Base-by-base conservation (phyloP, 2,329 filamentous ascomycete species). In the Cladosporium sp. region DNA sequence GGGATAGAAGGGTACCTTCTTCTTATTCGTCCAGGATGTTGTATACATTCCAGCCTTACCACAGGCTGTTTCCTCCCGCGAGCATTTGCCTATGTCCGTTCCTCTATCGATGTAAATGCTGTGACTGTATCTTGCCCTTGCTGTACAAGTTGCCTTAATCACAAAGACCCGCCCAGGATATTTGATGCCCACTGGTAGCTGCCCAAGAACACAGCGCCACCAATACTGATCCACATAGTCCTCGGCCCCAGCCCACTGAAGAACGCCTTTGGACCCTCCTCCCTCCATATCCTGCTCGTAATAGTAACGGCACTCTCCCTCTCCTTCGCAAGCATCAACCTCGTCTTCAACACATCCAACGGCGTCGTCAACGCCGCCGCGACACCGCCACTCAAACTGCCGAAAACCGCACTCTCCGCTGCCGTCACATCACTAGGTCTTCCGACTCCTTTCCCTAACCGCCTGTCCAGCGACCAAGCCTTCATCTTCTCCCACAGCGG, bases 401-500 rank as follows among this genome's bases (percentile, higher is more conserved):
- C 94, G 73, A 94, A 93, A 42, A 94, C 67, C 0, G 88, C 94
- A 65, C 90, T 94, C 76, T 96, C 92, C 1, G 82, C 75, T 0
- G 89, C 92, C 15, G 85, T 82, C 1, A 94, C 78, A 36, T 80
- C 73, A 1, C 61, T 65, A 2, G 69, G 66, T 15, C 63, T 65
- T 3, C 52, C 61, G 2, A 62, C 61, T 1, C 61, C 55, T 5
- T 38, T 54, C 58, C 17, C 63, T 64, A 69, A 70, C 47, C 78
- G 73, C 36, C 50, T 67, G 59, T 68, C 73, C 43, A 81, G 74
- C 5, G 86, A 80, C 82, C 84, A 90, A 42, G 80, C 80, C 81
- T 97, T 97, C 82, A 97, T 84, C 4, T 83, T 86, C 76, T 99
- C 94, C 94, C 94, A 99, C 63, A 99, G 82, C 47, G 94, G 94